These are phyloP conservation scores for Hyphopichia homilentoma DNA, from an alignment of 805 yeast species.

Conservation along the genomic window DNA sequence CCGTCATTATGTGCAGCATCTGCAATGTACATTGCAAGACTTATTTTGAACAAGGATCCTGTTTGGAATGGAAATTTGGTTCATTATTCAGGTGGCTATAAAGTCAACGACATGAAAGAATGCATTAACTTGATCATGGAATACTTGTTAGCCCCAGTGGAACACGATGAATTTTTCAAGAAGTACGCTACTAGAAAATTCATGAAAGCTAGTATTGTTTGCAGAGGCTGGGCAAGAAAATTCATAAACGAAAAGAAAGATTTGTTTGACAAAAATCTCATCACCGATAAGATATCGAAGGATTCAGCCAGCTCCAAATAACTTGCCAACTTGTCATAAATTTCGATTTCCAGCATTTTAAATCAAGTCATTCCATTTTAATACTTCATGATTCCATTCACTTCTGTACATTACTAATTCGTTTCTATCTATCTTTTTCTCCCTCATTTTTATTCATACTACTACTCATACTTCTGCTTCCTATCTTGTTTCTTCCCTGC, in stretches of 20 bases:
- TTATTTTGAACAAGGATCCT: slow-evolving; percentile 58
- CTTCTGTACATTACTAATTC: too few relatives aligned
- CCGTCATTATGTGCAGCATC: slow-evolving; percentile 86
- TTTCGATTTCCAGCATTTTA: too few relatives aligned
- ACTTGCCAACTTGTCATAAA: too few relatives aligned
- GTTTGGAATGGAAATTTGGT: slow-evolving; percentile 85
- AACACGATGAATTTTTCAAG: slow-evolving; percentile 88
- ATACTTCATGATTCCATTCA: too few relatives aligned
- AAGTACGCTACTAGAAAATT: slow-evolving; percentile 88
- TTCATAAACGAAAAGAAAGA: slow-evolving; percentile 44
- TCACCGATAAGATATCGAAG: slow-evolving; percentile 2
- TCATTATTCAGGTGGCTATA: slow-evolving; percentile 89
- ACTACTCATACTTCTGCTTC: too few relatives aligned
- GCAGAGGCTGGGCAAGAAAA: slow-evolving; percentile 81
- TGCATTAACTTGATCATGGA: slow-evolving; percentile 72
- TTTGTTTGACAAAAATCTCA: slow-evolving; percentile 21
- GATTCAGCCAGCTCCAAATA: neutral
- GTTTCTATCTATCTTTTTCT: too few relatives aligned
- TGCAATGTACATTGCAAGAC: slow-evolving; percentile 79
- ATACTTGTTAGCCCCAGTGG: slow-evolving; percentile 74
- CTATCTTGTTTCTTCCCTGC: too few relatives aligned
- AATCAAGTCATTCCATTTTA: too few relatives aligned
- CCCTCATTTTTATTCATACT: too few relatives aligned
- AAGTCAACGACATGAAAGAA: slow-evolving; percentile 66
- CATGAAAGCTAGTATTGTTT: slow-evolving; percentile 77